Conservation (phyloP, 2,329 filamentous ascomycete genomes). For the Aspergillus sp. region DNA sequence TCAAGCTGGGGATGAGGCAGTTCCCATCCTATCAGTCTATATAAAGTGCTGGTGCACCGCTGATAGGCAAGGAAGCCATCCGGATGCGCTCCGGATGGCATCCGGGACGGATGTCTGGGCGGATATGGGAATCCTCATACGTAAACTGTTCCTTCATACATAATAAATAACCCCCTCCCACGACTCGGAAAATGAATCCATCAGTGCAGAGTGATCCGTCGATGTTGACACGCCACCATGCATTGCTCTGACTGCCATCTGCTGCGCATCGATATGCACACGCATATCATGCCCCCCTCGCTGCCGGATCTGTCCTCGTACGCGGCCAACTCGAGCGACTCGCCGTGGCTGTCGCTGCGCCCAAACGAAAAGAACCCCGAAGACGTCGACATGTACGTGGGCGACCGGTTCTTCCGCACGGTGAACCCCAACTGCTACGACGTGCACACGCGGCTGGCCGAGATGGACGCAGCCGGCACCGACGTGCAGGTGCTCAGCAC, state of each 20-base stretch:
- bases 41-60: no score
- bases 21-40: no score
- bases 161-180: not conserved
- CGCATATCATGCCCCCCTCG: slow-evolving; percentile 19
- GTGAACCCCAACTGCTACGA: slow-evolving; percentile 19
- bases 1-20: no score
- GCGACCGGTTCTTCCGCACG: slow-evolving; percentile 16
- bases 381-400: slow-evolving; percentile 15
- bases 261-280: slow-evolving; percentile 19
- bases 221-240: not conserved
- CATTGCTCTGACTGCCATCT: slow-evolving; percentile 8
- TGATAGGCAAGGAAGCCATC: slow-evolving; percentile 1
- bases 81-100: slow-evolving; percentile 2
- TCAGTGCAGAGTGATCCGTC: not conserved
- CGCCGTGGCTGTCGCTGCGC: slow-evolving; percentile 15
- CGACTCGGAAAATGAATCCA: not conserved
- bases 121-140: not conserved
- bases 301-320: slow-evolving; percentile 16
- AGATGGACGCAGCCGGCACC: slow-evolving; percentile 16
- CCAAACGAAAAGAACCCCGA: slow-evolving; percentile 2
- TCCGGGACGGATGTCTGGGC: slow-evolving; percentile 1
- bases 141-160: no score
- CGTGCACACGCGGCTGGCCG: slow-evolving; percentile 8
- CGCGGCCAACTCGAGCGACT: not conserved
- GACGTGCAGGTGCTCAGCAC: slow-evolving; percentile 16